A percentile compares a stretch with the other conserved stretches of the same genome.
Conservation (phyloP, 2,329 filamentous ascomycete species). For the Clarireedia hainanense region DNA sequence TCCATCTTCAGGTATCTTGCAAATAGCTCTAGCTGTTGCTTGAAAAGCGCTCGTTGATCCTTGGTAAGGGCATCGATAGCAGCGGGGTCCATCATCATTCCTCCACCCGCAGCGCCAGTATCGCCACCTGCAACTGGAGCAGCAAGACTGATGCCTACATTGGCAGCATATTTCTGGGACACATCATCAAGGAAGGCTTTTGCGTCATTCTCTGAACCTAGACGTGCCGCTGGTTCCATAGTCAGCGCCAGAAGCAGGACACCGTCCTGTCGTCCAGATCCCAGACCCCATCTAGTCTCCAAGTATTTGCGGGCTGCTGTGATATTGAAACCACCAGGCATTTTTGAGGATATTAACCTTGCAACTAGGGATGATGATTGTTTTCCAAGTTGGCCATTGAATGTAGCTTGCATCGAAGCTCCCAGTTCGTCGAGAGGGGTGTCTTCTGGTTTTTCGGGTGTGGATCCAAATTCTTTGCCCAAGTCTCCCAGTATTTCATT, state of each 20-base stretch:
- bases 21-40: slow-evolving; percentile 93
- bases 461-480: slow-evolving; percentile 96
- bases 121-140: slow-evolving; percentile 67
- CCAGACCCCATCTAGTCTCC: slow-evolving; percentile 88
- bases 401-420: slow-evolving; percentile 94
- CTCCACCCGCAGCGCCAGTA: slow-evolving; percentile 60
- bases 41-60: slow-evolving; percentile 91
- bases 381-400: slow-evolving; percentile 96
- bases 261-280: slow-evolving; percentile 80
- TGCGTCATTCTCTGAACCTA: slow-evolving; percentile 83
- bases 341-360: slow-evolving; percentile 94
- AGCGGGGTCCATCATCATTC: slow-evolving; percentile 99
- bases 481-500: slow-evolving; percentile 98
- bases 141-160: slow-evolving; percentile 76
- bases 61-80: slow-evolving; percentile 96
- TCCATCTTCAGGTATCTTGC: slow-evolving; percentile 97
- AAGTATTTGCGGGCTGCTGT: slow-evolving; percentile 92
- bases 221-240: slow-evolving; percentile 81
- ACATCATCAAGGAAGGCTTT: slow-evolving; percentile 89
- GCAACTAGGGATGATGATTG: slow-evolving; percentile 90
- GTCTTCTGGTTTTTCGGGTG: slow-evolving; percentile 97
- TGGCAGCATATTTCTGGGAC: slow-evolving; percentile 79
- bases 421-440: slow-evolving; percentile 92
- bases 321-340: slow-evolving; percentile 99
- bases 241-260: slow-evolving; percentile 83